Conservation (phyloP, 805 yeast species). For the Kuraishia cidri region DNA sequence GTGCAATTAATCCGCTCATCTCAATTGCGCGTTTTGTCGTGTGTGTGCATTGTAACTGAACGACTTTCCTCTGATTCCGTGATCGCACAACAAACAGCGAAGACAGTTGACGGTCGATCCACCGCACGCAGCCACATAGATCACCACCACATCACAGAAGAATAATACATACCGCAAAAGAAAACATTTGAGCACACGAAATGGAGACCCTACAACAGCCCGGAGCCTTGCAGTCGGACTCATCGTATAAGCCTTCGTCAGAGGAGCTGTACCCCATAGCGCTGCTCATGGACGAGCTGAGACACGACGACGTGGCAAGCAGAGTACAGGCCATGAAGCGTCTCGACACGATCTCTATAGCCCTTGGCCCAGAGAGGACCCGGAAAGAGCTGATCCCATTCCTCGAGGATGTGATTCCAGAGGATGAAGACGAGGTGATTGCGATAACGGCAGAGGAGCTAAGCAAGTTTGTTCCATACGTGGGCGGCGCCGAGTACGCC, state of each 20-base stretch:
- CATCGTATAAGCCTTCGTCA: constrained; percentile 4
- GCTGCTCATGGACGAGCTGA: constrained; percentile 87
- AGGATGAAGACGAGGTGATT: constrained; percentile 97
- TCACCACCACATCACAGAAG: too few relatives aligned
- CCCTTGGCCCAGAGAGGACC: constrained; percentile 90
- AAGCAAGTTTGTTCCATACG: constrained; percentile 77
- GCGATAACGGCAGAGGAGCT: constrained; percentile 88
- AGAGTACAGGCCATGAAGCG: constrained; percentile 93
- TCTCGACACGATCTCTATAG: constrained; percentile 88
- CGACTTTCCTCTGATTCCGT: too few relatives aligned
- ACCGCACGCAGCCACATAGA: too few relatives aligned
- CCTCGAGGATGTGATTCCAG: constrained; percentile 81
- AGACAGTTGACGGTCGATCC: too few relatives aligned
- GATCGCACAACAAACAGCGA: too few relatives aligned
- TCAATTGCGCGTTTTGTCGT: too few relatives aligned
- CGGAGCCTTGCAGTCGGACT: too few relatives aligned
- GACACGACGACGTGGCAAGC: constrained; percentile 90
- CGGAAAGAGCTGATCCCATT: constrained; percentile 86
- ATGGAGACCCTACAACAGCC: too few relatives aligned
- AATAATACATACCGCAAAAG: too few relatives aligned
- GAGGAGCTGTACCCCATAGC: constrained; percentile 91
- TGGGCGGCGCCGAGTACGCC: constrained; percentile 75
- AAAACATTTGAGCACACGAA: too few relatives aligned
- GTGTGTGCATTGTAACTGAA: too few relatives aligned
- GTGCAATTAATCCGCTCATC: too few relatives aligned